Evolutionary conservation across 495 filamentous ascomycete genomes (phyloP).

Genomic region (Chaetomium fimeti): DNA sequence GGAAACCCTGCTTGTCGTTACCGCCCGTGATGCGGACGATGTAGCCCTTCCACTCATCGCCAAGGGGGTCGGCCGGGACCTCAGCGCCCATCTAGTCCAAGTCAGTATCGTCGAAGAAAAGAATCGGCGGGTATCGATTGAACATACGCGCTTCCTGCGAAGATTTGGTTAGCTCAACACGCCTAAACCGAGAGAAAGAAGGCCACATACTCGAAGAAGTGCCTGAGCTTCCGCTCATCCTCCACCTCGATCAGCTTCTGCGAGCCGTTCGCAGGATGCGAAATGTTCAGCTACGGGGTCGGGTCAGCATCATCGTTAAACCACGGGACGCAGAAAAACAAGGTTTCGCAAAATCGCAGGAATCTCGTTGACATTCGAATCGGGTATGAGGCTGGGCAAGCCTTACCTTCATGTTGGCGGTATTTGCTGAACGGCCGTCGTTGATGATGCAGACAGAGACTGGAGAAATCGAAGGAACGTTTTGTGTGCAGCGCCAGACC

Average conservation of each 20-base stretch:
- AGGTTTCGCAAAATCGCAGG: not conserved
- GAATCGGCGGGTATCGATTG: constrained; percentile 14
- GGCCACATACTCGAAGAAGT: constrained; percentile 56
- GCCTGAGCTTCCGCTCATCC: constrained; percentile 80
- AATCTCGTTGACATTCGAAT: not conserved
- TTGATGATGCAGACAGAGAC: constrained; percentile 34
- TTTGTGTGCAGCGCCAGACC: constrained; percentile 35
- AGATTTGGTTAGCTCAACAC: constrained; percentile 20
- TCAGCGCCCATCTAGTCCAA: constrained; percentile 82
- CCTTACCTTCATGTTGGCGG: constrained; percentile 44
- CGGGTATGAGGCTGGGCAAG: not conserved
- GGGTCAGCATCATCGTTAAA: constrained; percentile 27
- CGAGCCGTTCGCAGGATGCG: constrained; percentile 96
- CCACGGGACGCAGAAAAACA: not conserved
- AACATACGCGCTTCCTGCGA: constrained; percentile 42
- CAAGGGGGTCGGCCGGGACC: constrained; percentile 88
- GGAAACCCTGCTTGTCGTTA: constrained; percentile 99
- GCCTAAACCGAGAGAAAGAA: not conserved
- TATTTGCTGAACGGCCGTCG: constrained; percentile 37
- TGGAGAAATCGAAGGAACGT: constrained; percentile 36
- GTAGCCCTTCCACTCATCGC: constrained; percentile 99
- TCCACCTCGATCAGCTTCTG: constrained; percentile 99
- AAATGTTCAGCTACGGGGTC: constrained; percentile 81
- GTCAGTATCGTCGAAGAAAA: constrained; percentile 34
- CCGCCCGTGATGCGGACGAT: constrained; percentile 97